Base-by-base conservation (phyloP, 257 asterid species). In the Nicotiana tabacum region DNA sequence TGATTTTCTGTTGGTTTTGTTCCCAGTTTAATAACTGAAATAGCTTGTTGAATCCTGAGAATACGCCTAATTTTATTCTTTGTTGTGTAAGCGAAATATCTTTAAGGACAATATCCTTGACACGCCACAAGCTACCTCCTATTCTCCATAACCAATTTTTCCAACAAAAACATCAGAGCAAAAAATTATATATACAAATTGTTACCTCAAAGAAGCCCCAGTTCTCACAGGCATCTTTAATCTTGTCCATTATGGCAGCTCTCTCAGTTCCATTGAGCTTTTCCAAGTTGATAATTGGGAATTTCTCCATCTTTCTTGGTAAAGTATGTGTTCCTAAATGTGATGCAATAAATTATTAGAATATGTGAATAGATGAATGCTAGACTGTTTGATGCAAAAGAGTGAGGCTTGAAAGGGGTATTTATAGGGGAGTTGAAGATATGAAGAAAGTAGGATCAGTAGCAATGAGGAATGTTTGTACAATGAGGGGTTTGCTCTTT, bases 171-270 rank as follows among this genome's bases (percentile, higher is more conserved):
- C 39, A 35, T 35, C 6, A 35, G 6, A 35, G 35, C 39, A 35
- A 35, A 35, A 35, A 4, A 0, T 9, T 11, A 48, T 51, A 51
- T 10, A 51, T 51, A 13, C 57, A 51, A 51, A 13, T 12, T 13
- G 48, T 39, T 79, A 84, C 86, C 86, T 84, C 86, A 84, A 84
- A 80, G 84, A 84, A 84, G 57, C 84, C 86, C 86, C 86, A 83
- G 2, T 83, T 83, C n/a, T 83, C 86, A n/a, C 86, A 83, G 2
- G 83, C 86, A 79, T 83, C 83, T 39, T 83, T 57, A 0, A 67
- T 83, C 53, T 56, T 1, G 12, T 58, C 83, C 86, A 78, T 68
- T 18, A 62, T 80, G 43, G 66, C 29, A 24, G 66, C 12, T 32
- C 82, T 79, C 57, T 70, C 83, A 60, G 55, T 51, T 17, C 84